A percentile compares a stretch with the other conserved stretches of the same genome.
Evolutionary conservation across 441 rosid species (phyloP).

Genomic region (Sinapis alba): DNA sequence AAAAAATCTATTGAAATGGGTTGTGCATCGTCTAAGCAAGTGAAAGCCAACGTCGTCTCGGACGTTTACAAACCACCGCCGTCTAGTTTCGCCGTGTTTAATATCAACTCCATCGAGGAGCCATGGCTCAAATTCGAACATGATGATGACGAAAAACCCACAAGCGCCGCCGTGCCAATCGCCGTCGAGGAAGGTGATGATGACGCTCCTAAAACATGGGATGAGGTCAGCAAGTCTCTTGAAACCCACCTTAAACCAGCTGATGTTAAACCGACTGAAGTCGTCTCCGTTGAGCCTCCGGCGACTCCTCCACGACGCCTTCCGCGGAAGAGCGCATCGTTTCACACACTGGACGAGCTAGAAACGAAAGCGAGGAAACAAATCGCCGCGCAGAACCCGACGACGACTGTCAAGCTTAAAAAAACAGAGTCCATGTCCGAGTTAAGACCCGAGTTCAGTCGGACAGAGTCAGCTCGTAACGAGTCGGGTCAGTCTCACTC

Average conservation of each 20-base stretch:
- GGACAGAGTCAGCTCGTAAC: background rate
- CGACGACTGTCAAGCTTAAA: conserved; percentile 39
- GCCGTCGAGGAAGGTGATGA: conserved; percentile 44
- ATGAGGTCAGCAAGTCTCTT: conserved; percentile 82
- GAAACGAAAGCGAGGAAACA: conserved; percentile 45
- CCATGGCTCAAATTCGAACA: conserved; percentile 69
- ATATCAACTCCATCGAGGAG: conserved; percentile 74
- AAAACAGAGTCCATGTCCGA: conserved; percentile 46
- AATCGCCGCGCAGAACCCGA: conserved; percentile 24
- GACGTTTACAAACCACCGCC: conserved; percentile 77
- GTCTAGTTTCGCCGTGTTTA: conserved; percentile 76
- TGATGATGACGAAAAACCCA: conserved; percentile 30
- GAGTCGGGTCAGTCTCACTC: conserved; percentile 4
- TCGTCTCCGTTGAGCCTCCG: conserved; percentile 23
- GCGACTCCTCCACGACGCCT: conserved; percentile 34
- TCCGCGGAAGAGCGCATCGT: conserved; percentile 58
- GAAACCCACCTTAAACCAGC: conserved; percentile 60
- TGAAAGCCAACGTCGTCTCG: conserved; percentile 49
- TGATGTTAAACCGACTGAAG: conserved; percentile 24
- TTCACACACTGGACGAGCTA: conserved; percentile 82
- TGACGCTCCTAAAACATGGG: conserved; percentile 83
- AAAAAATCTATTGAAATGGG: conserved; percentile 55
- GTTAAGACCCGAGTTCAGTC: background rate
- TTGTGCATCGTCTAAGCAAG: conserved; percentile 69
- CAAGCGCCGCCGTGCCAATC: conserved; percentile 44